Evolutionary conservation across 2,329 filamentous ascomycete genomes (phyloP).

Genomic region (Rasamsonia emersonii): DNA sequence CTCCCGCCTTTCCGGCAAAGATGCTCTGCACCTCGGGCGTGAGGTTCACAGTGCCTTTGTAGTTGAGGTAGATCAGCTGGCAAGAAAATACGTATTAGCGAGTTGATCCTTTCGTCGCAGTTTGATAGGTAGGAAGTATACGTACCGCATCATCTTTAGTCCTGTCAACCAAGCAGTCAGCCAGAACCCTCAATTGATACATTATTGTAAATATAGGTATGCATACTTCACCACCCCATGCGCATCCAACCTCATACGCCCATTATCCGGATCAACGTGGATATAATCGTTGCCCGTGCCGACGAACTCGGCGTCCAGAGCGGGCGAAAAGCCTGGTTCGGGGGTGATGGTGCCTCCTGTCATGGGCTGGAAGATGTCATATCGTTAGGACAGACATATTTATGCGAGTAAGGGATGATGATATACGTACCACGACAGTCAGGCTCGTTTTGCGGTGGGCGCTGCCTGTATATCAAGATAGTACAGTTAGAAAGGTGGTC

Average conservation of each 20-base stretch:
- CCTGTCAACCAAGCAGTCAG: slow-evolving; percentile 11
- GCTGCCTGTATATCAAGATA: slow-evolving; percentile 20
- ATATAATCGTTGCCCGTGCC: slow-evolving; percentile 37
- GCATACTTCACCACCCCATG: slow-evolving; percentile 33
- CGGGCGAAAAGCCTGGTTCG: slow-evolving; percentile 25
- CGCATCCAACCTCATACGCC: slow-evolving; percentile 32
- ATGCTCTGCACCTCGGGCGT: slow-evolving; percentile 24
- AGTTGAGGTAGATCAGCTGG: slow-evolving; percentile 31
- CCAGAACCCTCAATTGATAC: neutral
- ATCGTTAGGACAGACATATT: slow-evolving; percentile 2
- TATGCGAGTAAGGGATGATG: neutral
- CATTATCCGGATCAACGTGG: slow-evolving; percentile 30
- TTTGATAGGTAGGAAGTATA: slow-evolving; percentile 1
- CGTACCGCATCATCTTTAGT: slow-evolving; percentile 25
- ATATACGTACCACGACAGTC: slow-evolving; percentile 27
- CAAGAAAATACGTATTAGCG: neutral
- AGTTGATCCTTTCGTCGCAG: neutral
- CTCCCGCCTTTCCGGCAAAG: slow-evolving; percentile 22
- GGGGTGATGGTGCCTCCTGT: slow-evolving; percentile 27
- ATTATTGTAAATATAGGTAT: neutral
- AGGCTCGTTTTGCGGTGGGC: slow-evolving; percentile 25
- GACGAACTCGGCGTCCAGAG: slow-evolving; percentile 29
- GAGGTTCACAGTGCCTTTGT: slow-evolving; percentile 32
- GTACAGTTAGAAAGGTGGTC: neutral
- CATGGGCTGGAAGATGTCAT: slow-evolving; percentile 23